Percentiles rank a stretch among this genome's conserved stretches.
Conservation (phyloP, 2,329 filamentous ascomycete species). For the Sordariomycetes sp. region DNA sequence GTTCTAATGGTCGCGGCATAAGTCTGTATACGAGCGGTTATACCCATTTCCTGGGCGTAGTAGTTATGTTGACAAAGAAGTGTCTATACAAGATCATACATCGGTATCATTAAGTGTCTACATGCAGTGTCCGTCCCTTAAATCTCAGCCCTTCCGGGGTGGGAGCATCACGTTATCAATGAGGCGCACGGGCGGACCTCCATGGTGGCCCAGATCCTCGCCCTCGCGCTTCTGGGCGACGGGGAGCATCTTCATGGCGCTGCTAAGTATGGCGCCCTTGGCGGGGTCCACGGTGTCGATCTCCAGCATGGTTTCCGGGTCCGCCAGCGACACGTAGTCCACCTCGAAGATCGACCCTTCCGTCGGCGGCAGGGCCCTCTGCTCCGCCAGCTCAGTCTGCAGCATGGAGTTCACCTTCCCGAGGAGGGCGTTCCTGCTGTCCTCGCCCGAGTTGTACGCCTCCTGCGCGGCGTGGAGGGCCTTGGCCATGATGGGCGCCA, state of each 20-base stretch:
- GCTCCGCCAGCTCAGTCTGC: constrained; percentile 42
- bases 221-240: constrained; percentile 58
- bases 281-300: constrained; percentile 57
- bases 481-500: constrained; percentile 61
- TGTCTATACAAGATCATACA: background rate
- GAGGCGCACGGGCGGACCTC: constrained; percentile 67
- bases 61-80: background rate
- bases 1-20: background rate
- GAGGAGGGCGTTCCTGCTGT: constrained; percentile 56
- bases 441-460: constrained; percentile 44
- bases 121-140: too few relatives aligned
- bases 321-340: constrained; percentile 86
- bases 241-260: constrained; percentile 81
- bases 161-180: constrained; percentile 86
- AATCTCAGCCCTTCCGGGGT: constrained; percentile 15
- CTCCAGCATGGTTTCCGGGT: constrained; percentile 76
- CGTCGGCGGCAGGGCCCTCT: constrained; percentile 46
- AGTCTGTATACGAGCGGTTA: background rate
- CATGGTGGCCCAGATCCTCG: constrained; percentile 66
- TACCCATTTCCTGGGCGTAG: background rate
- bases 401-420: constrained; percentile 56
- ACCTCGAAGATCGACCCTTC: constrained; percentile 67
- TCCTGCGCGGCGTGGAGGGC: constrained; percentile 62
- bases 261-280: constrained; percentile 75
- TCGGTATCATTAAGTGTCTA: background rate